Conservation (phyloP, 345 rosid species). For the Populus alba region DNA sequence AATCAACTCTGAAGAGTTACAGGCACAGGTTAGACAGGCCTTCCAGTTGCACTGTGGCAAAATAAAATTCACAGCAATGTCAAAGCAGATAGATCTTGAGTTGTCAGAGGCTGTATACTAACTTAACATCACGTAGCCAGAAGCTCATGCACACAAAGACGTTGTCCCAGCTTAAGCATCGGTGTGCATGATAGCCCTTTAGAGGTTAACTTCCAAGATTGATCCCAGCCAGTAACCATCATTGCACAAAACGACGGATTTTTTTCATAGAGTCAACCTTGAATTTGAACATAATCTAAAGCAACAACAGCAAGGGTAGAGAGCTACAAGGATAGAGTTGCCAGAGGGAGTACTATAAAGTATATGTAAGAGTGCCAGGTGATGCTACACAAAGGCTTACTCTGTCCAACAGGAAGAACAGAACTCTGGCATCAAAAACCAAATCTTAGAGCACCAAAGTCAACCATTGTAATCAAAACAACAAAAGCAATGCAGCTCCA, state of each 20-base stretch:
- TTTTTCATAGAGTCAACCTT: conserved; percentile 1
- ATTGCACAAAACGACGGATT: conserved; percentile 1
- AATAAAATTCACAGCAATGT: conserved; percentile 5
- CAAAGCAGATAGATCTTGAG: conserved; percentile 10
- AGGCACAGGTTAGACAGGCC: not conserved
- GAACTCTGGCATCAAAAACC: conserved; percentile 17
- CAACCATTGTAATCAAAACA: conserved; percentile 13
- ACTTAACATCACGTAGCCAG: conserved; percentile 15
- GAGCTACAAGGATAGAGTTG: not conserved
- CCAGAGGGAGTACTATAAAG: not conserved
- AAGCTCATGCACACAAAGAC: conserved; percentile 26
- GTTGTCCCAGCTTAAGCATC: conserved; percentile 11
- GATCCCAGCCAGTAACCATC: conserved; percentile 1
- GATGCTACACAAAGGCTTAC: conserved; percentile 17
- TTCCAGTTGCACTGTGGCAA: conserved; percentile 6
- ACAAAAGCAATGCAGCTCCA: conserved; percentile 26
- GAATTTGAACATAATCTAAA: not conserved
- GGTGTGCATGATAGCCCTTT: conserved; percentile 2
- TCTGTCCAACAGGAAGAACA: conserved; percentile 27
- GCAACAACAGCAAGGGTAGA: conserved; percentile 4
- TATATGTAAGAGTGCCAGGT: conserved; percentile 1
- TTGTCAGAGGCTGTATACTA: conserved; percentile 19
- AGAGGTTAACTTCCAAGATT: conserved; percentile 13
- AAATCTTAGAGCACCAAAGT: conserved; percentile 10
- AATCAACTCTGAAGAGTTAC: conserved; percentile 1